Evolutionary conservation across 2,329 filamentous ascomycete genomes (phyloP).

Genomic region (Emericellopsis atlantica): DNA sequence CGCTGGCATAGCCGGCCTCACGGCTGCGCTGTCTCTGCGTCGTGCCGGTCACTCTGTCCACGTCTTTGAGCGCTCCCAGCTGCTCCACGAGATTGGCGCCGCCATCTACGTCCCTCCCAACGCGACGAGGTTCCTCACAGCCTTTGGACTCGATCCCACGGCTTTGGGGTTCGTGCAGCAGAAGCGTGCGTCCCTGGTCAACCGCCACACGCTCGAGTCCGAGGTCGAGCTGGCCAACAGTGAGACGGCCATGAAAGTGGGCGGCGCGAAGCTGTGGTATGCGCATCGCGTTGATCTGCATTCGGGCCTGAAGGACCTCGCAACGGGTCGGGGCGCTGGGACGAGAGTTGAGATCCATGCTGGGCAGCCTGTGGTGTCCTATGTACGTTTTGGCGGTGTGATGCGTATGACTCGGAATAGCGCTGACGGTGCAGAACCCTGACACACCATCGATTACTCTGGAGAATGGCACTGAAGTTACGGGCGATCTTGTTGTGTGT

Average conservation of each 20-base stretch:
- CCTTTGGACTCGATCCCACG: constrained; percentile 20
- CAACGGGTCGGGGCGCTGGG: constrained; percentile 11
- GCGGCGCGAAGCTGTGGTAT: constrained; percentile 19
- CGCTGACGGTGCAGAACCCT: constrained; percentile 8
- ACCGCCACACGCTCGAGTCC: constrained; percentile 13
- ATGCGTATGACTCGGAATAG: background rate
- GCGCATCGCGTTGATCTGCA: constrained; percentile 27
- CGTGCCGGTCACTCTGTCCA: constrained; percentile 18
- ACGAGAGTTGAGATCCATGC: constrained; percentile 7
- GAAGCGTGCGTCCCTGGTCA: constrained; percentile 7
- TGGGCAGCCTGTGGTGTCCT: constrained; percentile 10
- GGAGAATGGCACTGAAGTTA: constrained; percentile 12
- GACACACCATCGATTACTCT: constrained; percentile 14
- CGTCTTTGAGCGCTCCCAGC: constrained; percentile 23
- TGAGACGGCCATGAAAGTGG: constrained; percentile 8
- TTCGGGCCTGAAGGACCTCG: constrained; percentile 18
- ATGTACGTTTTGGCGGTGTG: constrained; percentile 9
- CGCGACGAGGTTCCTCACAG: constrained; percentile 17
- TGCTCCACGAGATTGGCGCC: constrained; percentile 23
- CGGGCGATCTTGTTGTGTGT: constrained; percentile 25
- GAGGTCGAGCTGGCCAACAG: constrained; percentile 2
- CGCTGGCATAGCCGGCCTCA: constrained; percentile 23
- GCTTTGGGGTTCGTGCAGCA: constrained; percentile 13
- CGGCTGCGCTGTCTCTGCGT: constrained; percentile 17
- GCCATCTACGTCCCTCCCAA: constrained; percentile 25